These are phyloP conservation scores for Brassica balearica DNA, from an alignment of 441 rosid species.

Conservation along the genomic window DNA sequence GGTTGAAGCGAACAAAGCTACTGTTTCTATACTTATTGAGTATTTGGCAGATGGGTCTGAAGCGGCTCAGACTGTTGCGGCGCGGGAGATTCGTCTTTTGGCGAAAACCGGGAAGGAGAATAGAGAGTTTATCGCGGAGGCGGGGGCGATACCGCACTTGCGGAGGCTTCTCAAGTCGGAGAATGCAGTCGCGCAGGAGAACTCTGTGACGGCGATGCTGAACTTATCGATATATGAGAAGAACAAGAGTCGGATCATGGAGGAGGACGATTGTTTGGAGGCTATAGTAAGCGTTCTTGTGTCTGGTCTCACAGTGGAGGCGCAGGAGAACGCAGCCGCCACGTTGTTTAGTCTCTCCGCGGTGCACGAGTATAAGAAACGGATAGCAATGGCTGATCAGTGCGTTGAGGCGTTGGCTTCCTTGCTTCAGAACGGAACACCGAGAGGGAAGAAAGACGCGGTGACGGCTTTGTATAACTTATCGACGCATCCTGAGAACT, in stretches of 20 bases:
- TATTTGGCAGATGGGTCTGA: slow-evolving; percentile 74
- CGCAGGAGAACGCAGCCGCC: slow-evolving; percentile 93
- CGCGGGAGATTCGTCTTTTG: slow-evolving; percentile 77
- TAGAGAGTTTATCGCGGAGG: slow-evolving; percentile 83
- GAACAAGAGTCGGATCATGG: slow-evolving; percentile 83
- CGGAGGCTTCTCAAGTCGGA: slow-evolving; percentile 60
- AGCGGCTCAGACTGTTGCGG: slow-evolving; percentile 70
- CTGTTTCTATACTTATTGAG: slow-evolving; percentile 68
- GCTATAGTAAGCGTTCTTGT: slow-evolving; percentile 75
- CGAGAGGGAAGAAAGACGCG: slow-evolving; percentile 92
- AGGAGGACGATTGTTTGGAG: slow-evolving; percentile 75
- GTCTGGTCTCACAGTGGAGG: slow-evolving; percentile 76
- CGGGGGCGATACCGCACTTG: slow-evolving; percentile 87
- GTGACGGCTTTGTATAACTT: slow-evolving; percentile 89
- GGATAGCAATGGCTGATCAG: slow-evolving; percentile 66
- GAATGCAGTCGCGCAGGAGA: slow-evolving; percentile 78
- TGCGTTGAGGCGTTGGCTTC: slow-evolving; percentile 79
- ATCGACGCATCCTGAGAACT: slow-evolving; percentile 82
- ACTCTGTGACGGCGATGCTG: slow-evolving; percentile 89
- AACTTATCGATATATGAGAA: slow-evolving; percentile 84
- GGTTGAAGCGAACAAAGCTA: slow-evolving; percentile 77
- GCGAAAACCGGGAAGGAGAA: slow-evolving; percentile 93
- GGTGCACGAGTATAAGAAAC: slow-evolving; percentile 89
- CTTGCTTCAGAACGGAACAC: slow-evolving; percentile 72
- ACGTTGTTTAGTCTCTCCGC: slow-evolving; percentile 91